phyloP scores from a whole-genome alignment of 208 protist genomes.

The Acanthamoeba royreba region DNA sequence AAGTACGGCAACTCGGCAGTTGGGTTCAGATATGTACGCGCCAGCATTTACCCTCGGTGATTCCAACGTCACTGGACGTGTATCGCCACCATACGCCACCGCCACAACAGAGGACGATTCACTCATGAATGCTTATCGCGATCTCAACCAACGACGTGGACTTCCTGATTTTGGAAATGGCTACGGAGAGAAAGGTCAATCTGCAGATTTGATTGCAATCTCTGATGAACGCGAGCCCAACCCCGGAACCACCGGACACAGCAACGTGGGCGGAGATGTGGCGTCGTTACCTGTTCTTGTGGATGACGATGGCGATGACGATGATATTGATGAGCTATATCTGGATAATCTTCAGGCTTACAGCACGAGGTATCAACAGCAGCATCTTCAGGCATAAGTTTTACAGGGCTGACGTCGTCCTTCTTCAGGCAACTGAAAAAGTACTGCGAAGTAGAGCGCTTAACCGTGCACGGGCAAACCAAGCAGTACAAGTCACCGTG shows the following conservation, averaged over 20 bases:
- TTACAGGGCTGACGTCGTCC: background rate
- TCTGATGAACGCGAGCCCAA: background rate
- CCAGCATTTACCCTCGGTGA: background rate
- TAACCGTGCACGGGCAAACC: background rate
- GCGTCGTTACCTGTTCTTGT: no score
- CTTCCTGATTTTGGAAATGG: background rate
- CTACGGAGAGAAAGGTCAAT: background rate
- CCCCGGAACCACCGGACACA: no score
- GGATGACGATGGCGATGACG: no score
- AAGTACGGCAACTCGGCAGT: background rate
- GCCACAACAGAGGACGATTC: background rate
- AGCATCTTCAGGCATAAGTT: background rate
- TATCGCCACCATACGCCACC: background rate
- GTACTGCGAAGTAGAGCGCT: background rate
- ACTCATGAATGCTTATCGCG: background rate
- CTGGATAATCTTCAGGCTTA: no score
- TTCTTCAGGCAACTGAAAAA: background rate
- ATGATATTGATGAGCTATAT: no score
- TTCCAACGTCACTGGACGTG: no score
- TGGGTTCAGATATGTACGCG: background rate
- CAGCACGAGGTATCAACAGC: no score
- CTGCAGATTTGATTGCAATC: background rate
- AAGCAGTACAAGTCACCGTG: background rate
- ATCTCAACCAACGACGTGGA: background rate
- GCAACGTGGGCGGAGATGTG: no score